Evolutionary conservation across 2,329 filamentous ascomycete genomes (phyloP), one percentile per base, ranked within the genome.

Genomic region (Teratosphaeria nubilosa): DNA sequence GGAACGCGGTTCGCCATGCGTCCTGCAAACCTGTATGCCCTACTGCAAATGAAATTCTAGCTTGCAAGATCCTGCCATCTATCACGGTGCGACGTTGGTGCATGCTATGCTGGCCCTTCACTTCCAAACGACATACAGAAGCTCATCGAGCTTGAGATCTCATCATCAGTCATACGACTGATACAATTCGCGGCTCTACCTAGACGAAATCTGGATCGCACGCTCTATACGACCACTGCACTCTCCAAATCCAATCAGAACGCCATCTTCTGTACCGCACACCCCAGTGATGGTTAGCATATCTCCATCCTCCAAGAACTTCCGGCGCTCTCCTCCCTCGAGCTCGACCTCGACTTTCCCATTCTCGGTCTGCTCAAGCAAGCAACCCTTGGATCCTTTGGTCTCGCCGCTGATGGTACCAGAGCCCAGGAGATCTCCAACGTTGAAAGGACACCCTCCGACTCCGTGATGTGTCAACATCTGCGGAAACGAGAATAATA

Each of bases 401-500:
- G 77, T 77, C 5, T 72, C 77, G 1, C 89, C 88, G 51, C 82
- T 86, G 65, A 94, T 92, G 1, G 89, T 94, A 2, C 89, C 89
- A 1, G 86, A 89, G 1, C 88, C 89, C 5, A 94, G 75, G 56
- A 94, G 72, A 68, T 94, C 88, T 34, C 88, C 88, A 0, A 85
- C 80, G 53, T 83, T 80, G 78, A 94, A 79, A 3, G 85, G 83
- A 70, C 88, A 94, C 5, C 88, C 88, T 1, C 86, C 87, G 53
- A 89, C 80, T 1, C 86, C 84, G 69, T 92, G 88, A 70, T 92
- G 88, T 1, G 88, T 82, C 48, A 92, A 77, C 87, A 91, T 91
- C 71, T 92, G 88, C 4, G 86, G 82, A 74, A 91, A 92, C 0
- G 87, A 91, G 80, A 85, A 92, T n/a, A 92, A 77, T 11, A 92